Base-by-base conservation (phyloP, 345 rosid species). In the Salix koriyanagi region DNA sequence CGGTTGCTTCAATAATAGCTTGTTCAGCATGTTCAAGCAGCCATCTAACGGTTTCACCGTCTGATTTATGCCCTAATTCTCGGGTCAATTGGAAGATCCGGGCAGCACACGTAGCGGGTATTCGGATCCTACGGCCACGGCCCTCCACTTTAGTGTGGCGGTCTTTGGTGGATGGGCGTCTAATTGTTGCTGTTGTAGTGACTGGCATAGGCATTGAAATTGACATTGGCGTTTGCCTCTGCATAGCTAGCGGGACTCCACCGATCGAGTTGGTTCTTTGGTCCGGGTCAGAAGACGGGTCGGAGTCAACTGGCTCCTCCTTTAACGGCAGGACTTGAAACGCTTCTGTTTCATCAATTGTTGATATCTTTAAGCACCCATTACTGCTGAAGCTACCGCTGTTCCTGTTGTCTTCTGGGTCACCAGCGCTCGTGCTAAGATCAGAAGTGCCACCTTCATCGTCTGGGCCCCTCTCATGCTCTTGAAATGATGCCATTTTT, bases 71-170 rank as follows among this genome's bases (percentile, higher is more conserved):
- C 69, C 87, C 88, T 36, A 82, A 79, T 76, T 87, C 87, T 16
- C 84, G 83, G 39, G 90, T 87, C 2, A 84, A 76, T 52, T 85
- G 87, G 80, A 87, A 85, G 56, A 85, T 84, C 71, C 88, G 82
- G 10, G 90, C 90, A 19, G 88, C 90, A 72, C 88, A 87, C 5
- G 90, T 78, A 37, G 90, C 87, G 34, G 90, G 90, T 77, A 87
- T 87, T 76, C 90, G 86, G 77, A 87, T 87, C 86, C 90, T 87
- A 14, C 90, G 84, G 23, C 90, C 90, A 6, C 88, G 88, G 28
- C 90, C 90, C 73, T 87, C 90, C 50, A 87, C 90, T 78, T 87
- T 87, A 44, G 90, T 87, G 74, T 87, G 90, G 54, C 90, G 85
- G 80, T 87, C 90, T 79, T 85, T 87, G 75, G 85, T 85, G 71